phyloP scores from a whole-genome alignment of 2,329 filamentous ascomycete species.

The Trichophyton equinum region DNA sequence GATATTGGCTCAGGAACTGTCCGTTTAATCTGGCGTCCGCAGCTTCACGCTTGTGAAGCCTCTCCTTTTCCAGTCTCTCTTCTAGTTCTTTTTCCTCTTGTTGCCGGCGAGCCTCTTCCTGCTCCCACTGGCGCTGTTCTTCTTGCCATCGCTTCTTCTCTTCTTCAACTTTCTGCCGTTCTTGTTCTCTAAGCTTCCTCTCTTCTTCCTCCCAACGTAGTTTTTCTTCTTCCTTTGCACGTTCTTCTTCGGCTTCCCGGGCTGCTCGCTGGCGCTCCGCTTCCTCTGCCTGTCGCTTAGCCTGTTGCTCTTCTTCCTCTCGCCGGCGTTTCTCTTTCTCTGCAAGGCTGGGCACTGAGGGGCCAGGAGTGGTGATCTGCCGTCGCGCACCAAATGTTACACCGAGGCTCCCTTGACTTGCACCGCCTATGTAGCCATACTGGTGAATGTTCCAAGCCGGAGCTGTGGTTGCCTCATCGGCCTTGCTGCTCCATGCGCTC shows the following conservation, averaged over 20 bases:
- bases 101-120: conserved; percentile 59
- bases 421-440: conserved; percentile 96
- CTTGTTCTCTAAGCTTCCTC: conserved; percentile 39
- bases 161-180: conserved; percentile 33
- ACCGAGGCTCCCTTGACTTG: conserved; percentile 88
- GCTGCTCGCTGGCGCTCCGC: conserved; percentile 37
- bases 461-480: conserved; percentile 64
- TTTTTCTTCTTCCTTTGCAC: conserved; percentile 34
- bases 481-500: conserved; percentile 81
- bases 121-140: conserved; percentile 55
- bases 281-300: conserved; percentile 40
- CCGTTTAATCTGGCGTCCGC: conserved; percentile 62
- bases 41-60: conserved; percentile 45
- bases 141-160: conserved; percentile 39
- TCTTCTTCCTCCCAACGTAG: conserved; percentile 38
- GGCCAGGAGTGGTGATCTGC: conserved; percentile 77
- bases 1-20: conserved; percentile 78
- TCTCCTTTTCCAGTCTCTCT: conserved; percentile 53
- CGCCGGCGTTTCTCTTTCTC: conserved; percentile 65
- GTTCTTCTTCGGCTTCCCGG: conserved; percentile 41
- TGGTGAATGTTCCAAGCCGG: conserved; percentile 98
- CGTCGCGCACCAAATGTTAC: conserved; percentile 82
- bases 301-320: conserved; percentile 45
- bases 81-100: conserved; percentile 64
- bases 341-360: conserved; percentile 64